Percentiles rank a stretch among this genome's conserved stretches.
These are phyloP conservation scores for Cystobasidium pallidum DNA, from an alignment of 1,284 basidiomycete genomes.

Conservation along the genomic window DNA sequence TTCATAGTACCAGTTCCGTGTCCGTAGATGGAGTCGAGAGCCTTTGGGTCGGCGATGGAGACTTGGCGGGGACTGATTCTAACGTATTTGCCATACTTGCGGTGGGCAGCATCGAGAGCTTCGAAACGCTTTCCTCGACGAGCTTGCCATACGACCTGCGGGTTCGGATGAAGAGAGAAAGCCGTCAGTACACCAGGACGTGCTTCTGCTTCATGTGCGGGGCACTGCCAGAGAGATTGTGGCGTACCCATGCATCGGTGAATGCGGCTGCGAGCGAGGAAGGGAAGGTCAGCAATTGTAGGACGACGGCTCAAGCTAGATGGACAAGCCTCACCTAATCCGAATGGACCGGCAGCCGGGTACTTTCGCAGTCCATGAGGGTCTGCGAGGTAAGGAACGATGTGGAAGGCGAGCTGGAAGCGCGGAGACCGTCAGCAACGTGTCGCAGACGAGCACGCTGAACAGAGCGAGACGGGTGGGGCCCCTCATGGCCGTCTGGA, in stretches of 20 bases:
- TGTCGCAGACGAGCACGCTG: neutral
- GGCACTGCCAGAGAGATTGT: neutral
- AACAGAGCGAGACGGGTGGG: too few species aligned
- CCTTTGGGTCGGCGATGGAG: conserved; percentile 71
- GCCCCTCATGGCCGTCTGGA: too few species aligned
- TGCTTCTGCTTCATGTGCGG: neutral
- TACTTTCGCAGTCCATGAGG: conserved; percentile 38
- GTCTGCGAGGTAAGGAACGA: conserved; percentile 40
- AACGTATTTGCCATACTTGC: conserved; percentile 45
- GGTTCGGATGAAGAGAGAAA: neutral
- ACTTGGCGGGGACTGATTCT: conserved; percentile 44
- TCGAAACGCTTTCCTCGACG: conserved; percentile 41
- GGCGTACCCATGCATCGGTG: conserved; percentile 41
- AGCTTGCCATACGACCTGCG: conserved; percentile 40
- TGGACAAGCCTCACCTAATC: neutral
- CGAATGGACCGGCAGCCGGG: conserved; percentile 22
- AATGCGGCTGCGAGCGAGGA: conserved; percentile 29
- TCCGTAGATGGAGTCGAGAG: conserved; percentile 68
- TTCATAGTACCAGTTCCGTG: conserved; percentile 51
- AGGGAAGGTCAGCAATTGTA: neutral
- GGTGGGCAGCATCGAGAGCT: conserved; percentile 40
- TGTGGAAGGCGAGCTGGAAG: conserved; percentile 29
- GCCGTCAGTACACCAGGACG: neutral
- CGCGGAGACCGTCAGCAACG: conserved; percentile 12
- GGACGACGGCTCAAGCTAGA: too few species aligned